A percentile compares a stretch with the other conserved stretches of the same genome.
These are phyloP conservation scores for Trichophyton equinum DNA, from an alignment of 2,329 filamentous ascomycete genomes.

Conservation along the genomic window DNA sequence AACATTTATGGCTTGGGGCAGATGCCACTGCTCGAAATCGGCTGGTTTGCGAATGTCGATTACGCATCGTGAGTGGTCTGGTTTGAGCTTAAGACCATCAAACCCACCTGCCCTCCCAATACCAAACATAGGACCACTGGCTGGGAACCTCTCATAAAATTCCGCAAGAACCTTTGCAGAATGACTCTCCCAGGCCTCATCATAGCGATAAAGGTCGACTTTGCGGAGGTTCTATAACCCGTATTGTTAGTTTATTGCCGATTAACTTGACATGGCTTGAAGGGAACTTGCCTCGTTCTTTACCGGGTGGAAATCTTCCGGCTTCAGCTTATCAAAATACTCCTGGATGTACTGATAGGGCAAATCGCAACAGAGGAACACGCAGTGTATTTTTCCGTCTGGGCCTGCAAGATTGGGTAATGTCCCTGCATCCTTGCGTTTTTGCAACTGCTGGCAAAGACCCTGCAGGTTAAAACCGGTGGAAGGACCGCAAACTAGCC, in stretches of 20 bases:
- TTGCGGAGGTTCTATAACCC: slow-evolving; percentile 31
- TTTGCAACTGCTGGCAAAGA: slow-evolving; percentile 39
- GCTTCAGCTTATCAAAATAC: slow-evolving; percentile 46
- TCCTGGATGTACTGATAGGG: slow-evolving; percentile 51
- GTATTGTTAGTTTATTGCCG: neutral
- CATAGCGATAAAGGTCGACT: slow-evolving; percentile 44
- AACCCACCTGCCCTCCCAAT: neutral
- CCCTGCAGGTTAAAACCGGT: slow-evolving; percentile 48
- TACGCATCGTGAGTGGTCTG: slow-evolving; percentile 20
- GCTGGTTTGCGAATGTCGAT: slow-evolving; percentile 34
- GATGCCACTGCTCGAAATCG: slow-evolving; percentile 34
- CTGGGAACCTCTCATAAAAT: slow-evolving; percentile 20
- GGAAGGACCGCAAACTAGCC: slow-evolving; percentile 48
- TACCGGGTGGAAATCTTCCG: slow-evolving; percentile 39
- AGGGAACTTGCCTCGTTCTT: slow-evolving; percentile 30
- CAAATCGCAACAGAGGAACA: slow-evolving; percentile 51
- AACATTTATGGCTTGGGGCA: slow-evolving; percentile 36
- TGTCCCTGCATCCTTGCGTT: slow-evolving; percentile 35
- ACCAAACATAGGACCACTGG: neutral
- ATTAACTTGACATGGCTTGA: neutral
- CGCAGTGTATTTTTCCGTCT: slow-evolving; percentile 40
- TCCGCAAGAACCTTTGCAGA: slow-evolving; percentile 24
- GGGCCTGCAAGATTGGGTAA: slow-evolving; percentile 33
- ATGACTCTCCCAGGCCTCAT: slow-evolving; percentile 39
- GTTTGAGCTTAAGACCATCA: neutral